These are phyloP conservation scores for Neoscytalidium dimidiatum DNA, from an alignment of 2,329 filamentous ascomycete genomes.

Conservation along the genomic window DNA sequence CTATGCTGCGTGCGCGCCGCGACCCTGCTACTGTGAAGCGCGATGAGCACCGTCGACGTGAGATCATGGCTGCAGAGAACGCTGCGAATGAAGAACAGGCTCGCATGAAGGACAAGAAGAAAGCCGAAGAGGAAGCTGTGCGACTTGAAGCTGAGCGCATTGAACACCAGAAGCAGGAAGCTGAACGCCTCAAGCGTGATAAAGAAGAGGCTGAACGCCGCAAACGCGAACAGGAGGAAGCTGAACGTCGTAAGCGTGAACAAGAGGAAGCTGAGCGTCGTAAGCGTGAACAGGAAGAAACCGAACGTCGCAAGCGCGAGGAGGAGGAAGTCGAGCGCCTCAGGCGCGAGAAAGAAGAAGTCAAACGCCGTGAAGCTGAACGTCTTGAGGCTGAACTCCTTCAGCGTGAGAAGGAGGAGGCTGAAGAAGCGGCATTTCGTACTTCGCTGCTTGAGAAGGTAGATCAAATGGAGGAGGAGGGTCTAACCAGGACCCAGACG, in stretches of 20 bases:
- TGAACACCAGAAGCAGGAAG: neutral
- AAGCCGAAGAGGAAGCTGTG: neutral
- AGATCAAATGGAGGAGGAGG: neutral
- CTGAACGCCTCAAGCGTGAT: neutral
- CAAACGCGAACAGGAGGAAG: neutral
- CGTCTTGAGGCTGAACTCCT: neutral
- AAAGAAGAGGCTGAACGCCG: neutral
- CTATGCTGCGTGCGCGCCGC: slow-evolving; percentile 1
- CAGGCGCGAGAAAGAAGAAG: neutral
- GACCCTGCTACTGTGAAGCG: neutral
- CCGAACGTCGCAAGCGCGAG: neutral
- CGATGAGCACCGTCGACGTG: neutral
- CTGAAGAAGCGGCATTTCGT: neutral
- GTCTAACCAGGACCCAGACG: neutral
- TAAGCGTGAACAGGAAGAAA: neutral
- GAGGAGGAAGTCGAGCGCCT: neutral
- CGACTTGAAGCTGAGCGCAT: neutral
- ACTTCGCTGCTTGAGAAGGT: neutral
- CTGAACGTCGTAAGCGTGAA: neutral
- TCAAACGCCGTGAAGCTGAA: neutral
- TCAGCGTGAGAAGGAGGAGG: neutral
- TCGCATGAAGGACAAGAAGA: neutral
- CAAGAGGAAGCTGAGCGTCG: neutral
- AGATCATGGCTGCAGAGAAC: neutral
- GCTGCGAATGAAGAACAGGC: neutral